These are phyloP conservation scores for Hypoxylon subgilvum DNA, from an alignment of 495 filamentous ascomycete genomes.

Conservation along the genomic window DNA sequence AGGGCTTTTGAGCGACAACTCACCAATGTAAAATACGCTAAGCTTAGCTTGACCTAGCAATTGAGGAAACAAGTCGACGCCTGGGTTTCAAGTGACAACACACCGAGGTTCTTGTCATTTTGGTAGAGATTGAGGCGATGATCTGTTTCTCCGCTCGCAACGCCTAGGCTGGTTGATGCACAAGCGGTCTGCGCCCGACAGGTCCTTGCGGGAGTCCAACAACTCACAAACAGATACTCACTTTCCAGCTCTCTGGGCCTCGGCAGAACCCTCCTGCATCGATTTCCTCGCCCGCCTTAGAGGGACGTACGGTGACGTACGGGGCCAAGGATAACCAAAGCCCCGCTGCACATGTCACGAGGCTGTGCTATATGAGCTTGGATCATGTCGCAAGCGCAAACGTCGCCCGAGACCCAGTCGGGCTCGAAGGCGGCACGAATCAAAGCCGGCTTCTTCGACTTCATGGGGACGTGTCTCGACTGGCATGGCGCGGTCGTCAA, in stretches of 20 bases:
- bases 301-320: constrained; percentile 1
- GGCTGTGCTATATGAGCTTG: constrained; percentile 3
- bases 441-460: constrained; percentile 55
- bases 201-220: constrained; percentile 11
- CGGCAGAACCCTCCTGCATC: not conserved
- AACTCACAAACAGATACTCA: not conserved
- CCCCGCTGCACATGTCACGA: constrained; percentile 4
- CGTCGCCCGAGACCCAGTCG: constrained; percentile 5
- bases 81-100: not conserved
- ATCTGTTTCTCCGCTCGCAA: constrained; percentile 21
- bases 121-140: constrained; percentile 17
- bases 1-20: constrained; percentile 6
- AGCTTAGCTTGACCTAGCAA: not conserved
- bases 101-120: constrained; percentile 5
- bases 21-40: constrained; percentile 6
- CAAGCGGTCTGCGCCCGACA: constrained; percentile 28
- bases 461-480: constrained; percentile 56
- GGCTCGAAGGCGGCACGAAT: constrained; percentile 18
- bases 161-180: constrained; percentile 3
- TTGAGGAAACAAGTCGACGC: not conserved
- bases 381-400: constrained; percentile 22
- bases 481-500: constrained; percentile 47
- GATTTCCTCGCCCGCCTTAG: not conserved
- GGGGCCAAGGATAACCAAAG: not conserved
- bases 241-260: not conserved